A percentile compares a stretch with the other conserved stretches of the same genome.
Conservation (phyloP, 768 basidiomycete genomes). For the Tylopilus rubrobrunneus region DNA sequence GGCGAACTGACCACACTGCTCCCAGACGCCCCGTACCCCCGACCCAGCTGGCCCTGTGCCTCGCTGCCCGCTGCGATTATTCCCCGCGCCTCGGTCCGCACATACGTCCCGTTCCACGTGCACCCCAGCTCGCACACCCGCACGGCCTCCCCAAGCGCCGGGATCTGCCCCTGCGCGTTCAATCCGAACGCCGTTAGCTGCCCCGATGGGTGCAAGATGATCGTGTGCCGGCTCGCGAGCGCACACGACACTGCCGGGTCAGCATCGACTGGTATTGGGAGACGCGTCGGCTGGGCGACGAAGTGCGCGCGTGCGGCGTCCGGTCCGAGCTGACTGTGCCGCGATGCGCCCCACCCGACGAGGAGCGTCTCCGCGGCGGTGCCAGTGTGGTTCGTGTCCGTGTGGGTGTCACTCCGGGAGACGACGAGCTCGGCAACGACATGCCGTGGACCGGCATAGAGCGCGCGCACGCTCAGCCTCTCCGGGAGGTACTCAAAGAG, state of each 20-base stretch:
- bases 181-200: constrained; percentile 59
- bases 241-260: constrained; percentile 35
- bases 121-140: constrained; percentile 42
- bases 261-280: constrained; percentile 31
- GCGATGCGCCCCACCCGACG: constrained; percentile 77
- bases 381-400: too few relatives aligned
- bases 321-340: constrained; percentile 80
- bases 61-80: too few relatives aligned
- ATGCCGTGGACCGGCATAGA: constrained; percentile 72
- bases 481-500: constrained; percentile 20
- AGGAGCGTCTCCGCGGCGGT: constrained; percentile 38
- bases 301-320: constrained; percentile 13
- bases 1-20: not conserved
- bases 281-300: constrained; percentile 23
- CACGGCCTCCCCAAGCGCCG: constrained; percentile 29
- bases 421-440: constrained; percentile 48
- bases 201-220: constrained; percentile 44
- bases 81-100: too few relatives aligned
- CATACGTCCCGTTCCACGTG: constrained; percentile 83
- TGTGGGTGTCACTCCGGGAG: not conserved
- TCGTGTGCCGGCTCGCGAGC: constrained; percentile 53
- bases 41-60: constrained; percentile 67
- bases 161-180: constrained; percentile 64
- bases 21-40: constrained; percentile 11
- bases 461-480: constrained; percentile 39